These are phyloP conservation scores for Micractinium sp. DNA, from an alignment of 139 green algal species.

Conservation along the genomic window DNA sequence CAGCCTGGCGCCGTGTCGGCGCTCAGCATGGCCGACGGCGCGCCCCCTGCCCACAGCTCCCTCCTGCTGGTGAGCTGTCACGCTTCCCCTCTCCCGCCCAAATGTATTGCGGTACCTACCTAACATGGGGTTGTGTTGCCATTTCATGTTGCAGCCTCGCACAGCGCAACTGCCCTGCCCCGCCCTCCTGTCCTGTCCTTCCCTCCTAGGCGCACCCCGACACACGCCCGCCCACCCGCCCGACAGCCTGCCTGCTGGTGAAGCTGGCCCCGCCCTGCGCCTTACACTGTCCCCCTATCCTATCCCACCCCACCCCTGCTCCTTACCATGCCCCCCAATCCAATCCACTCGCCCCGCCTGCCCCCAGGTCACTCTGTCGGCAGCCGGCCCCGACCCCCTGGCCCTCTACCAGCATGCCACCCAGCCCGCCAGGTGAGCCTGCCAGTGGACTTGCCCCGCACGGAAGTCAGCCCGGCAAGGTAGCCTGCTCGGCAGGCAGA, in stretches of 20 bases:
- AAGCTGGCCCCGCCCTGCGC: not conserved
- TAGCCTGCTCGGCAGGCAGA: not conserved
- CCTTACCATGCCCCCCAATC: too few relatives aligned
- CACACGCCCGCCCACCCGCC: too few relatives aligned
- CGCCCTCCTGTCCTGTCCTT: too few relatives aligned
- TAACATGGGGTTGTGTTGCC: too few relatives aligned
- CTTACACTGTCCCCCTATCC: too few relatives aligned
- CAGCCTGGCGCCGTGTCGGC: not conserved
- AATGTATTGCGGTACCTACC: too few relatives aligned
- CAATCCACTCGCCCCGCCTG: not conserved
- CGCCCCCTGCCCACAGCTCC: not conserved
- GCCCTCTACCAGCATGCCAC: slow-evolving; percentile 1
- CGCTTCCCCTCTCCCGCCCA: too few relatives aligned
- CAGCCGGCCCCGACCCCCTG: not conserved
- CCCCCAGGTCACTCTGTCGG: not conserved
- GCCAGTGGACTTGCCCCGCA: not conserved
- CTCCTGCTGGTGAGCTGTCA: not conserved
- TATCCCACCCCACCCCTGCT: too few relatives aligned
- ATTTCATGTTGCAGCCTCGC: too few relatives aligned
- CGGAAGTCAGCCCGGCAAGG: not conserved
- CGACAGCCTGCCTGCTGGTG: not conserved
- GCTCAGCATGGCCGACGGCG: not conserved
- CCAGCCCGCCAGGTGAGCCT: not conserved
- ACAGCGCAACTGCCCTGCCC: too few relatives aligned
- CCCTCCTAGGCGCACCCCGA: too few relatives aligned